Conservation (phyloP, 2,329 filamentous ascomycete genomes). For the Ophiostoma novo-ulmi region DNA sequence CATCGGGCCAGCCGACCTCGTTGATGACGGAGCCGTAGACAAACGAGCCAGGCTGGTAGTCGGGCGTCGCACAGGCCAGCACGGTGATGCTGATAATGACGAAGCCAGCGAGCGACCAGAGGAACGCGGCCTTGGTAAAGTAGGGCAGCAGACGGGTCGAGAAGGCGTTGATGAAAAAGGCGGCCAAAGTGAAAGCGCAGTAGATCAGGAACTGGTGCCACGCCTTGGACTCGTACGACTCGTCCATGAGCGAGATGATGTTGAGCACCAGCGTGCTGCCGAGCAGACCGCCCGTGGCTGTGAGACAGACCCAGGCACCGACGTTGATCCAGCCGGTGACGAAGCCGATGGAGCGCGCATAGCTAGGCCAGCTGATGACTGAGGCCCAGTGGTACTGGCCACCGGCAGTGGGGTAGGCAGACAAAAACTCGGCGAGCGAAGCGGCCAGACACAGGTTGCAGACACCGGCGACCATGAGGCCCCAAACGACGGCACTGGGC, state of each 20-base stretch:
- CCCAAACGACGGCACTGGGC: conserved; percentile 66
- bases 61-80: conserved; percentile 59
- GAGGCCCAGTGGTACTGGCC: conserved; percentile 71
- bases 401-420: conserved; percentile 55
- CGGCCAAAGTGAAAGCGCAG: conserved; percentile 56
- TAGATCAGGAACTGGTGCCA: conserved; percentile 75
- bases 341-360: conserved; percentile 60
- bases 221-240: conserved; percentile 50
- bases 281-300: conserved; percentile 62
- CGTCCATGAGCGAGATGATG: conserved; percentile 57
- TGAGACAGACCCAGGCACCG: conserved; percentile 66
- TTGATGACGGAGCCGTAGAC: conserved; percentile 67
- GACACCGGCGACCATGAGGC: conserved; percentile 56
- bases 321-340: conserved; percentile 69
- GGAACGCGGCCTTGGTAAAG: conserved; percentile 64
- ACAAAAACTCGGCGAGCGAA: conserved; percentile 66
- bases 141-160: conserved; percentile 56
- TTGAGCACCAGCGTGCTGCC: conserved; percentile 63
- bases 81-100: conserved; percentile 65
- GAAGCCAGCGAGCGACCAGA: conserved; percentile 67
- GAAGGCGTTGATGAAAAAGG: conserved; percentile 62
- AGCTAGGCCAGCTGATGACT: conserved; percentile 54
- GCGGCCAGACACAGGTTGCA: conserved; percentile 67
- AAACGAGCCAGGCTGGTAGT: conserved; percentile 59
- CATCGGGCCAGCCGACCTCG: conserved; percentile 63